Conservation (phyloP, 2,329 filamentous ascomycete species). For the Aspergillus texensis region DNA sequence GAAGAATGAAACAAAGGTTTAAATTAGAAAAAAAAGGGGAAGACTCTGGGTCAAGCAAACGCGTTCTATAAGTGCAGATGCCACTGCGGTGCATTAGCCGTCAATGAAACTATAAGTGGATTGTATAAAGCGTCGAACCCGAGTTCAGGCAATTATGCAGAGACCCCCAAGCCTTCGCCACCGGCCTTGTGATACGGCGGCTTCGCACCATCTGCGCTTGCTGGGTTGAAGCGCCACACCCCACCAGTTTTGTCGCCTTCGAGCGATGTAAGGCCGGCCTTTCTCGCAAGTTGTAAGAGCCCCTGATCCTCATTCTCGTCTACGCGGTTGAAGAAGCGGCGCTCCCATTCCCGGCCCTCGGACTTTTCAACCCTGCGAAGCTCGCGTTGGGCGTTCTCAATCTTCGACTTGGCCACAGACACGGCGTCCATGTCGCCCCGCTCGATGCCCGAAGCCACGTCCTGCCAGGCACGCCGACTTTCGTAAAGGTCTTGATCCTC, state of each 20-base stretch:
- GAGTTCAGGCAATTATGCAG: conserved; percentile 1
- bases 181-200: conserved; percentile 48
- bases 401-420: conserved; percentile 77
- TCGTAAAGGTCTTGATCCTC: conserved; percentile 85
- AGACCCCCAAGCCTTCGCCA: conserved; percentile 43
- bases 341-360: conserved; percentile 77
- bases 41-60: conserved; percentile 7
- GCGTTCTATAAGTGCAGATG: conserved; percentile 11
- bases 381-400: conserved; percentile 85
- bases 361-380: conserved; percentile 72
- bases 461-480: conserved; percentile 82
- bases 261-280: conserved; percentile 44
- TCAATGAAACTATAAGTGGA: background rate
- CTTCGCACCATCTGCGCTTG: conserved; percentile 50
- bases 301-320: conserved; percentile 40
- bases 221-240: conserved; percentile 68
- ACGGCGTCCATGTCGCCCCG: conserved; percentile 83
- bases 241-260: conserved; percentile 70
- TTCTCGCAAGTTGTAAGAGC: conserved; percentile 48
- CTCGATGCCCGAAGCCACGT: conserved; percentile 78
- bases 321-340: conserved; percentile 72
- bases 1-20: background rate
- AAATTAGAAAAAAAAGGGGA: conserved; percentile 1
- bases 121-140: background rate
- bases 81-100: background rate